These are phyloP conservation scores for Tulasnella sp. DNA, from an alignment of 768 basidiomycete genomes.

Conservation along the genomic window DNA sequence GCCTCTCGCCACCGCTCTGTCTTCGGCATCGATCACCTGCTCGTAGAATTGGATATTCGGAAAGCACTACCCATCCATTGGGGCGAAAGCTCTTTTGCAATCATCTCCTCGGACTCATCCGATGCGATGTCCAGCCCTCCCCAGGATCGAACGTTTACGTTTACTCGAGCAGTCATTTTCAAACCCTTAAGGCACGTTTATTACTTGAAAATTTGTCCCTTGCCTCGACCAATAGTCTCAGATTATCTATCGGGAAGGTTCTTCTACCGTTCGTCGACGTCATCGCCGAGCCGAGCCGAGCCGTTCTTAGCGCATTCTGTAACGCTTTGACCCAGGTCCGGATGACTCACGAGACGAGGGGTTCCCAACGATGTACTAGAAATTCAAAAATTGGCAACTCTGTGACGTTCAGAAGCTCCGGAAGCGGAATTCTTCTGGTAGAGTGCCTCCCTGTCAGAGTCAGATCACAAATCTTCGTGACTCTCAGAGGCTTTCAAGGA, in stretches of 20 bases:
- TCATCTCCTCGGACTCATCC: background rate
- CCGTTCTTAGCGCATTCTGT: no score
- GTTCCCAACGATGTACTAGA: background rate
- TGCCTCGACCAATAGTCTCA: no score
- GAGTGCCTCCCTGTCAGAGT: background rate
- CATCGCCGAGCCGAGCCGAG: no score
- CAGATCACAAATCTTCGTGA: background rate
- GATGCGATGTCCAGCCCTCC: background rate
- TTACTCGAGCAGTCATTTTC: background rate
- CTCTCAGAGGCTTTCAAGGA: background rate
- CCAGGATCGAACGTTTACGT: background rate
- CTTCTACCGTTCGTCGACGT: no score
- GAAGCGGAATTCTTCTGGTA: background rate
- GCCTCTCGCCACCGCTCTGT: background rate
- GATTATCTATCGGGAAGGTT: no score
- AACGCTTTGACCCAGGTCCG: background rate
- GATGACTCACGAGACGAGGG: background rate
- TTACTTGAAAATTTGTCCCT: background rate
- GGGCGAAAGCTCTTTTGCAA: background rate
- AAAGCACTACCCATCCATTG: background rate
- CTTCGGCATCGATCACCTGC: background rate
- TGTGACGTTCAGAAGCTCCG: background rate
- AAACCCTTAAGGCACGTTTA: background rate
- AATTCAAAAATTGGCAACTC: background rate
- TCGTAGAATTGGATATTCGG: background rate